A percentile compares a stretch with the other conserved stretches of the same genome.
phyloP scores from a whole-genome alignment of 805 yeast genomes.

The Saccharomycopsis synnaedendra region DNA sequence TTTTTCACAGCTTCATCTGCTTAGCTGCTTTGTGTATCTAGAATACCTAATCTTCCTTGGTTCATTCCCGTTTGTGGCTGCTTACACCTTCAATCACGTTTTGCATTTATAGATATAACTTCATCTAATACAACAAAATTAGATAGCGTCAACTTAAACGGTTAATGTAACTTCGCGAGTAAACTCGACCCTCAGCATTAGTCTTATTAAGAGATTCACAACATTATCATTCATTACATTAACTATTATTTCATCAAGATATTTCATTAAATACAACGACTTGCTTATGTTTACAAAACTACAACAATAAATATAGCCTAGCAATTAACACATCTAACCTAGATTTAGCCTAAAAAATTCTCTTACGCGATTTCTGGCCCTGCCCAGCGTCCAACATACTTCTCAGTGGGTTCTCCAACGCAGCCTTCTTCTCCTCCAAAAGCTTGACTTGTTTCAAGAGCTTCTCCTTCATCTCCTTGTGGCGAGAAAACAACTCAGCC shows the following conservation, averaged over 20 bases:
- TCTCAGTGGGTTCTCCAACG: constrained; percentile 52
- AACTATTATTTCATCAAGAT: too few relatives aligned
- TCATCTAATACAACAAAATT: background rate
- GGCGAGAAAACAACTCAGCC: constrained; percentile 90
- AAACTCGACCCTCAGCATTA: too few relatives aligned
- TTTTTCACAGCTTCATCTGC: constrained; percentile 1
- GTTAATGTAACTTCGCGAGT: too few relatives aligned
- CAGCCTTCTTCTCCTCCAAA: constrained; percentile 82
- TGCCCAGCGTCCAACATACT: constrained; percentile 33
- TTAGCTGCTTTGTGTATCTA: constrained; percentile 4
- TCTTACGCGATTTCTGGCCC: constrained; percentile 51
- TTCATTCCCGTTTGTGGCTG: constrained; percentile 6
- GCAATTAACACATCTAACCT: background rate
- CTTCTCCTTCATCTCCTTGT: constrained; percentile 95
- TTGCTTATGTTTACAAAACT: background rate
- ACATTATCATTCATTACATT: too few relatives aligned
- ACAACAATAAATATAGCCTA: background rate
- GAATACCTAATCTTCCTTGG: constrained; percentile 6
- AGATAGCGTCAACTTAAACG: background rate
- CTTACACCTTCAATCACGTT: constrained; percentile 4
- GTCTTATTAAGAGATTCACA: too few relatives aligned
- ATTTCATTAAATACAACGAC: too few relatives aligned
- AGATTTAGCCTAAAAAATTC: constrained; percentile 35
- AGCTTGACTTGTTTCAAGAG: constrained; percentile 78
- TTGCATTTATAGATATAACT: background rate